A percentile compares a stretch with the other conserved stretches of the same genome.
Conservation (phyloP, 1,139 yeast genomes). For the Lodderomyces orthopsilosis region DNA sequence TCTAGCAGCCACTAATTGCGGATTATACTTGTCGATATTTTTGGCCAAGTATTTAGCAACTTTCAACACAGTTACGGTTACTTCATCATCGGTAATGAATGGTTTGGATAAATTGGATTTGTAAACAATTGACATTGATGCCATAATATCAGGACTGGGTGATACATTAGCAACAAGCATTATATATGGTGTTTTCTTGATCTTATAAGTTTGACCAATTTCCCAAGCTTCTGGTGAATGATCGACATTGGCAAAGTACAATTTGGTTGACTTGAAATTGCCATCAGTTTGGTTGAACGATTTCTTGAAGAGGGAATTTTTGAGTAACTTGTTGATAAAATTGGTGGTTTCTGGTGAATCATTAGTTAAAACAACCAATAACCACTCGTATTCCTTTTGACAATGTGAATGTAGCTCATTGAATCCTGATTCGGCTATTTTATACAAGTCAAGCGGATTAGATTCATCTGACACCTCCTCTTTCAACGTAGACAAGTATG, state of each 20-base stretch:
- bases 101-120: conserved; percentile 32
- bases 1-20: conserved; percentile 50
- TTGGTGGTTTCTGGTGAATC: conserved; percentile 24
- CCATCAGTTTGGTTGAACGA: conserved; percentile 37
- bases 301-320: conserved; percentile 25
- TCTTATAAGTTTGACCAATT: conserved; percentile 44
- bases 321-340: conserved; percentile 30
- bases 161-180: conserved; percentile 51
- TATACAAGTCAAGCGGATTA: neutral
- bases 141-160: conserved; percentile 45
- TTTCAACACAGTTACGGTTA: conserved; percentile 23
- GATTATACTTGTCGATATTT: conserved; percentile 42
- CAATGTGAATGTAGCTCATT: conserved; percentile 43
- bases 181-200: conserved; percentile 42
- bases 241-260: conserved; percentile 40
- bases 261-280: conserved; percentile 28
- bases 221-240: conserved; percentile 50
- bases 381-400: conserved; percentile 43
- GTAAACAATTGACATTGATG: conserved; percentile 53
- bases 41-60: conserved; percentile 33
- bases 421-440: conserved; percentile 26
- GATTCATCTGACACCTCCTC: conserved; percentile 1
- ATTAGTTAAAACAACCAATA: conserved; percentile 42
- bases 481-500: conserved; percentile 11
- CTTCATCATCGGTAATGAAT: conserved; percentile 21